phyloP scores from a whole-genome alignment of 129 eudicot species.

The Flaveria robusta region DNA sequence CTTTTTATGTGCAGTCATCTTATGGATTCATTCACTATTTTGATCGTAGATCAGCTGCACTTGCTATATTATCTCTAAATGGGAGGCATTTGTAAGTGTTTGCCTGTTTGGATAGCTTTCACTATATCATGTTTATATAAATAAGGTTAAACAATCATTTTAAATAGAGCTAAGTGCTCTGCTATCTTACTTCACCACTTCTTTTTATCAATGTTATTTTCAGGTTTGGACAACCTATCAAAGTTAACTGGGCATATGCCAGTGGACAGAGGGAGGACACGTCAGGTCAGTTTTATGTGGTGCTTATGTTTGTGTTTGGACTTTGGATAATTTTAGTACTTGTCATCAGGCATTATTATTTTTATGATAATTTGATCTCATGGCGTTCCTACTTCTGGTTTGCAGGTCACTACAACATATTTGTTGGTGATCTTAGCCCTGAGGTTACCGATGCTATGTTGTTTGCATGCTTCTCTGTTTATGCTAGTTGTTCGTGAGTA shows the following conservation, averaged over 20 bases:
- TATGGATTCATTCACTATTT: constrained; percentile 89
- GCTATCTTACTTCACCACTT: constrained; percentile 5
- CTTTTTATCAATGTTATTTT: constrained; percentile 20
- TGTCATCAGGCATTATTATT: neutral
- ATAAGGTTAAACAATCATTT: neutral
- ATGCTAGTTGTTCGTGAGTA: constrained; percentile 90
- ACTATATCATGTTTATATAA: neutral
- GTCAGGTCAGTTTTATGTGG: constrained; percentile 48
- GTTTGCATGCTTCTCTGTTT: constrained; percentile 86
- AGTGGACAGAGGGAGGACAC: constrained; percentile 97
- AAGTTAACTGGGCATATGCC: constrained; percentile 99
- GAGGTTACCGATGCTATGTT: constrained; percentile 96
- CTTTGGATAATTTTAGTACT: constrained; percentile 1
- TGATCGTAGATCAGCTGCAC: constrained; percentile 90
- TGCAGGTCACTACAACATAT: constrained; percentile 87
- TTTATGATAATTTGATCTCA: constrained; percentile 7
- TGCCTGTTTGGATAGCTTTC: neutral
- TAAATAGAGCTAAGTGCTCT: neutral
- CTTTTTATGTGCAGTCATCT: constrained; percentile 70
- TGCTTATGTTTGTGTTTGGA: constrained; percentile 14
- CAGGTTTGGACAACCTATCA: constrained; percentile 98
- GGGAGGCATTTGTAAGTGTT: constrained; percentile 88
- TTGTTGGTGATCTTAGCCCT: constrained; percentile 99
- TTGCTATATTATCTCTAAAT: constrained; percentile 83
- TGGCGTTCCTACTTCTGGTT: constrained; percentile 25